phyloP scores from a whole-genome alignment of 2,329 filamentous ascomycete genomes.

The Raffaelea ambrosiae region DNA sequence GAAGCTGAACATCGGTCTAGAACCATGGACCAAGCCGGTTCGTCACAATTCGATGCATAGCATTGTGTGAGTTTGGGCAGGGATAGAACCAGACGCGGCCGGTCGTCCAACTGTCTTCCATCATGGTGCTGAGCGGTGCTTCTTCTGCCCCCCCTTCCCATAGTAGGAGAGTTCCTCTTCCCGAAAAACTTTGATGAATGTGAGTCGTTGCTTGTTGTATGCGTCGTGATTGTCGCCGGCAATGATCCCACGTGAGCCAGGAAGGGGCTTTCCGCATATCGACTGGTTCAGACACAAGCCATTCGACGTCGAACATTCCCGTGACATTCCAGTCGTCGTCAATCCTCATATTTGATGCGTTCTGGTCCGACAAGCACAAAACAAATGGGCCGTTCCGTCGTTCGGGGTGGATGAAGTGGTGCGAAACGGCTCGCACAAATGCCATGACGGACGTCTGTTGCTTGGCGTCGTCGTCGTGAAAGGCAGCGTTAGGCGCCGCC shows the following conservation, averaged over 20 bases:
- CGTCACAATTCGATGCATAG: not conserved
- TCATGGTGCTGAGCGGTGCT: not conserved
- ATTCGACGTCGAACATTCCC: conserved; percentile 21
- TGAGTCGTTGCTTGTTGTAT: no score
- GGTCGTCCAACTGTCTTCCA: not conserved
- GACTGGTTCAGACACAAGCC: conserved; percentile 18
- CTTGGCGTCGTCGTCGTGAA: not conserved
- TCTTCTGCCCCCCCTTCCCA: no score
- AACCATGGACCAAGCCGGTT: not conserved
- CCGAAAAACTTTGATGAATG: no score
- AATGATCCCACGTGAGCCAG: conserved; percentile 19
- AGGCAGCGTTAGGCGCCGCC: conserved; percentile 16
- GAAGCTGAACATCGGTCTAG: not conserved
- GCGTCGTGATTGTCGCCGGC: no score
- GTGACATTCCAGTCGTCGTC: conserved; percentile 23
- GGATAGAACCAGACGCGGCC: not conserved
- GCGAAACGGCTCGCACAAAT: conserved; percentile 1
- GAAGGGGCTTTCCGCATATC: conserved; percentile 20
- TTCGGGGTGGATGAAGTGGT: not conserved
- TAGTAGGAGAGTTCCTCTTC: no score
- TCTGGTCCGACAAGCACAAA: conserved; percentile 20
- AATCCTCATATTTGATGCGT: conserved; percentile 22
- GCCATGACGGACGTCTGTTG: not conserved
- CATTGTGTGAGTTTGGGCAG: not conserved
- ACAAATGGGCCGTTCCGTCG: conserved; percentile 16